Evolutionary conservation across 2,329 filamentous ascomycete species (phyloP), one percentile per base, ranked within the genome.

Genomic region (Passalora sequoiae): DNA sequence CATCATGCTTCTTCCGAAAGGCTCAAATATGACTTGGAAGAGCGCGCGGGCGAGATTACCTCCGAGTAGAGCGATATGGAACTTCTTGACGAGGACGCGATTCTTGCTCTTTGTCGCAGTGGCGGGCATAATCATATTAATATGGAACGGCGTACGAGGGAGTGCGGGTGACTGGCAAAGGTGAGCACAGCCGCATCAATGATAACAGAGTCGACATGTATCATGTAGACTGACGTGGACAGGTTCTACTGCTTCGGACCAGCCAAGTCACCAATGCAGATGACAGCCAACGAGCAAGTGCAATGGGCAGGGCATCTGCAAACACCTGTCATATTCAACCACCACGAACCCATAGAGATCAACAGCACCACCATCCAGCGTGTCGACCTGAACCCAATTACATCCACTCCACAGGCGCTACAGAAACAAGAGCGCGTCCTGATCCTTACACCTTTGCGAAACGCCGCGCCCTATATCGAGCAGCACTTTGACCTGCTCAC

Each of bases 231-330:
- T n/a, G 31, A 20, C 29, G 19, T 41, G 25, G 7, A 38, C 61
- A 97, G 91, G 69, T 96, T 94, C 69, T 94, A 95, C 70, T 98
- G 92, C 73, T 97, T 89, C 78, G 92, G 92, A 9, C 91, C 92
- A 10, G 80, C 84, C 17, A 96, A 94, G 72, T 80, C 92, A n/a
- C 92, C 92, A 40, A 94, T 94, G 81, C 81, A 92, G 53, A 95
- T 98, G 88, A 80, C 85, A 30, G 72, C 84, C 43, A 96, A 96
- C 64, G 92, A 98, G 64, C 84, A 91, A 66, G 83, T 83, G 50
- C 78, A 87, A 53, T 98, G 92, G 92, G 84, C 86, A 55, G 81
- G 81, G 45, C 89, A 95, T 63, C 73, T 92, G 51, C 83, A 89
- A 58, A 97, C 92, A 3, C 92, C 92, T 38, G 89, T 98, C 57